Conservation (phyloP, 257 asterid genomes). For the Solanum tarijense region DNA sequence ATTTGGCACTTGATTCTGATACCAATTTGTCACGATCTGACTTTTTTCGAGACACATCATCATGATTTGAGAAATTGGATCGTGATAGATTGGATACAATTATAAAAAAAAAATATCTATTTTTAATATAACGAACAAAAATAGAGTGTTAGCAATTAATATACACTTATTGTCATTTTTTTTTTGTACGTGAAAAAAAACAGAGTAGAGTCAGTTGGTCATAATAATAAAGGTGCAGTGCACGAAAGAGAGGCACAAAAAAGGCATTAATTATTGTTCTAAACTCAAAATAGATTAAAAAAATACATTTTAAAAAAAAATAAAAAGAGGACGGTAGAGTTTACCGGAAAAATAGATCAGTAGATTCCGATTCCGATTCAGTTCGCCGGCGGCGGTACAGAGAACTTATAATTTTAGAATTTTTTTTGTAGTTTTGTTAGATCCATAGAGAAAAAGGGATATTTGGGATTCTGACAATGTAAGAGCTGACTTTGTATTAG, state of each 20-base stretch:
- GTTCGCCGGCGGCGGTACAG: not conserved
- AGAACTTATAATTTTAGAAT: no score
- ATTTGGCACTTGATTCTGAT: no score
- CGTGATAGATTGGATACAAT: rapidly evolving
- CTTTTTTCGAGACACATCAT: rapidly evolving
- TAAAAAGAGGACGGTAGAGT: not conserved
- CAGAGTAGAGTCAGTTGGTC: not conserved
- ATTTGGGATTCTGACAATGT: not conserved
- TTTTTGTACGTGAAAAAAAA: not conserved
- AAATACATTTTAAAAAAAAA: not conserved
- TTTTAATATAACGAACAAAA: not conserved
- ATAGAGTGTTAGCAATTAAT: not conserved
- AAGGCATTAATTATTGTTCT: not conserved
- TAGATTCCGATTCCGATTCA: not conserved
- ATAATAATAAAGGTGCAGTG: not conserved
- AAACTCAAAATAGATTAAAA: not conserved
- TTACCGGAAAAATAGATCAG: not conserved
- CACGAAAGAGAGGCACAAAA: not conserved
- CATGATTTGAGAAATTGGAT: no score
- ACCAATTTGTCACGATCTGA: no score
- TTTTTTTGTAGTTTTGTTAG: not conserved
- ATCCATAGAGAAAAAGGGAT: not conserved
- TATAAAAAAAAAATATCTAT: not conserved
- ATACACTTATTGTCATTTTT: not conserved
- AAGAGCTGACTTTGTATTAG: not conserved